A percentile compares a stretch with the other conserved stretches of the same genome.
phyloP scores from a whole-genome alignment of 495 filamentous ascomycete species.

The Daldinia loculata region DNA sequence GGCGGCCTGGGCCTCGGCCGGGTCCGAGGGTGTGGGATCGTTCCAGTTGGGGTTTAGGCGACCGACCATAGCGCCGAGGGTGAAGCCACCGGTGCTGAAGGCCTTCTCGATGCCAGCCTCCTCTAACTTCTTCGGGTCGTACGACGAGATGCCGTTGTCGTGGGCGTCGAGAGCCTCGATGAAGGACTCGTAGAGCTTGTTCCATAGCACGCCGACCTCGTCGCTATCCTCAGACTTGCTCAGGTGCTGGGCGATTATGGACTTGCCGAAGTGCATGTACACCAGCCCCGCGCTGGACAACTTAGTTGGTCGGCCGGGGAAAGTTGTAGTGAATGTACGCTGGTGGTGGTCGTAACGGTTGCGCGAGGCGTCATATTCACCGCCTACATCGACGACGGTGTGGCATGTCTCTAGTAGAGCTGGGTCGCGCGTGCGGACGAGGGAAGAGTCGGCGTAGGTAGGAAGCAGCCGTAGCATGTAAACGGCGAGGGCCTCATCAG shows the following conservation, averaged over 20 bases:
- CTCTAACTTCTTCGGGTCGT: slow-evolving; percentile 70
- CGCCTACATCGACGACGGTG: slow-evolving; percentile 95
- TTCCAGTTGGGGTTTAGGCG: slow-evolving; percentile 82
- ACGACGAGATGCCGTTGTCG: slow-evolving; percentile 90
- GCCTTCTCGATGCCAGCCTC: slow-evolving; percentile 75
- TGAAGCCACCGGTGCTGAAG: slow-evolving; percentile 83
- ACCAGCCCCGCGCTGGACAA: slow-evolving; percentile 92
- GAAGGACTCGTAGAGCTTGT: slow-evolving; percentile 91
- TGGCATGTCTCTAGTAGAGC: slow-evolving; percentile 80
- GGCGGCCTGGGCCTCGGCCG: slow-evolving; percentile 68
- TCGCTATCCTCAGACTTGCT: slow-evolving; percentile 59
- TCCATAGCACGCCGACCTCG: slow-evolving; percentile 77
- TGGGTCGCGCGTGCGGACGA: slow-evolving; percentile 88
- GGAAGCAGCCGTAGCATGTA: slow-evolving; percentile 93
- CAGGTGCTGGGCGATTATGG: slow-evolving; percentile 78
- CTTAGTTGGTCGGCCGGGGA: slow-evolving; percentile 80
- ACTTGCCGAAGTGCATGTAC: slow-evolving; percentile 91
- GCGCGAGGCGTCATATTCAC: slow-evolving; percentile 77
- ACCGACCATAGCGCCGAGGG: slow-evolving; percentile 81
- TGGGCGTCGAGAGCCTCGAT: slow-evolving; percentile 97
- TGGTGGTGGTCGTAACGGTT: slow-evolving; percentile 98
- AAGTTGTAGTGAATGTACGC: slow-evolving; percentile 81
- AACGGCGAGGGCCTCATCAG: slow-evolving; percentile 97
- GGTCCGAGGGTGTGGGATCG: slow-evolving; percentile 56
- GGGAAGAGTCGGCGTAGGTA: slow-evolving; percentile 73